A percentile compares a stretch with the other conserved stretches of the same genome.
These are phyloP conservation scores for Blastobotrys chiropterorum DNA, from an alignment of 805 yeast species.

Conservation along the genomic window DNA sequence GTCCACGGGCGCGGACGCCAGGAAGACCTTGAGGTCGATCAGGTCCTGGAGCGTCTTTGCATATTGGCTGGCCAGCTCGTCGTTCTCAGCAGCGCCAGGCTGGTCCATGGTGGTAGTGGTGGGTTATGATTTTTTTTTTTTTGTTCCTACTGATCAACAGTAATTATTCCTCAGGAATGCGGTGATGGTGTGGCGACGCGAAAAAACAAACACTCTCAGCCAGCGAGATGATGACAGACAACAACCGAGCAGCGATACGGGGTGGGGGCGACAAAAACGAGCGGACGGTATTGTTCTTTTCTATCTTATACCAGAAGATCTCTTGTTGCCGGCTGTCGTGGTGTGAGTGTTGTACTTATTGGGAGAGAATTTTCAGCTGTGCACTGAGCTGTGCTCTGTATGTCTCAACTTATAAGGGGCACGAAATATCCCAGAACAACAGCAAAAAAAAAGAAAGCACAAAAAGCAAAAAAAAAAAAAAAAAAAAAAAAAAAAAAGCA, in stretches of 20 bases:
- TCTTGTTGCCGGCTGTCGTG: background rate
- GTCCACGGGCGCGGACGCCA: constrained; percentile 90
- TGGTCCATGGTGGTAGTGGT: too few relatives aligned
- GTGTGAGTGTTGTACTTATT: background rate
- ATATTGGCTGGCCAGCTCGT: background rate
- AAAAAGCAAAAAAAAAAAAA: too few relatives aligned
- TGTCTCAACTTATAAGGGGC: background rate
- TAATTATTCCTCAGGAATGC: background rate
- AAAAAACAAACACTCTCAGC: background rate
- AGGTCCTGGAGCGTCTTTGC: constrained; percentile 3
- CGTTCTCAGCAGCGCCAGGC: background rate
- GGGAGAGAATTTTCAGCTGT: background rate
- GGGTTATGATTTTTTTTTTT: too few relatives aligned
- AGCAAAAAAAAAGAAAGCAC: background rate
- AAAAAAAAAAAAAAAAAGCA: background rate
- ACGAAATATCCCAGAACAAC: background rate
- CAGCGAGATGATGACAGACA: too few relatives aligned
- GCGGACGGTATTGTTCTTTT: background rate
- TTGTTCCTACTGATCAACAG: constrained; percentile 2
- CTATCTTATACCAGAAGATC: background rate
- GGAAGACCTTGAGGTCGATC: constrained; percentile 56
- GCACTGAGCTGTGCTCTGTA: background rate
- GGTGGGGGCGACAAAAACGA: background rate
- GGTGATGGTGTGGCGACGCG: too few relatives aligned
- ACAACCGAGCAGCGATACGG: background rate